Evolutionary conservation across 371 early-diverging fungal species (phyloP).

Genomic region (Rhizopus arrhizus): DNA sequence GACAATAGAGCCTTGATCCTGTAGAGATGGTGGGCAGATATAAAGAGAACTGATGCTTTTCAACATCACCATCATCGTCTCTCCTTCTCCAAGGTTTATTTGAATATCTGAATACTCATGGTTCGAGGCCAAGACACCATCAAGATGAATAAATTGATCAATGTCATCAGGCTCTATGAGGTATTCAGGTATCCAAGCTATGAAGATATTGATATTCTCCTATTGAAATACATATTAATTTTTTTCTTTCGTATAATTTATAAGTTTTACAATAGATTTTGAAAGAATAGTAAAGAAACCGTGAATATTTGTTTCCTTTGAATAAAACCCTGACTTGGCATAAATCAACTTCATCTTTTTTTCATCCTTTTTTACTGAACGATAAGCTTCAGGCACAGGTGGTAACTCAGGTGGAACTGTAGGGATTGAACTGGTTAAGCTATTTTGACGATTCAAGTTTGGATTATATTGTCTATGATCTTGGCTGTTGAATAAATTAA

Average conservation of each 20-base stretch:
- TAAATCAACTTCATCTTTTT: slow-evolving; percentile 30
- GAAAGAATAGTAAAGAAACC: slow-evolving; percentile 40
- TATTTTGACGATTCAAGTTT: too few relatives aligned
- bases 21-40: slow-evolving; percentile 31
- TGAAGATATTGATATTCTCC: slow-evolving; percentile 18
- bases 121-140: slow-evolving; percentile 39
- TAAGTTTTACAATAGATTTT: slow-evolving; percentile 23
- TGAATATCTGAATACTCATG: slow-evolving; percentile 31
- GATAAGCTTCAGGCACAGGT: slow-evolving; percentile 22
- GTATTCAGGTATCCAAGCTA: slow-evolving; percentile 51
- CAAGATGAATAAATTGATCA: slow-evolving; percentile 27
- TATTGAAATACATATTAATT: background rate
- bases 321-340: slow-evolving; percentile 46
- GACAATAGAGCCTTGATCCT: slow-evolving; percentile 32
- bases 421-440: too few relatives aligned
- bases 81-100: slow-evolving; percentile 19
- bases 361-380: background rate
- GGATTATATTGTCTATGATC: too few relatives aligned
- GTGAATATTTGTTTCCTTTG: slow-evolving; percentile 24
- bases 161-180: slow-evolving; percentile 38
- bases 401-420: slow-evolving; percentile 26
- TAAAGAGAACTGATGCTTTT: slow-evolving; percentile 36
- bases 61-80: slow-evolving; percentile 21
- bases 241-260: background rate
- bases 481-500: background rate